Conservation (phyloP, 495 filamentous ascomycete genomes). For the Tuber microsphaerosporum region DNA sequence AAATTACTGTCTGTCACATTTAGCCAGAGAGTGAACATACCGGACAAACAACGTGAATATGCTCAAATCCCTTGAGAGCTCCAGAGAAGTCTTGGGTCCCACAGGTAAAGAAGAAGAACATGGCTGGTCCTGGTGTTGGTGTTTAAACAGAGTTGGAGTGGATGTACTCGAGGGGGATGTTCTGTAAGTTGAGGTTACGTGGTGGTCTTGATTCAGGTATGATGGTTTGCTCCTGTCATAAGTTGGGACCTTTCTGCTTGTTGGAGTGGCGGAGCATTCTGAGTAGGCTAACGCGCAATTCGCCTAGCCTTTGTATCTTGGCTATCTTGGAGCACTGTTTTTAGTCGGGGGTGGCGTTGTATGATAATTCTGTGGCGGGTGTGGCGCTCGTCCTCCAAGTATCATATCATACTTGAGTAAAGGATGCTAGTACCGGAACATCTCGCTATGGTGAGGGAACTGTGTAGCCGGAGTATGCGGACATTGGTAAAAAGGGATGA, state of each 20-base stretch:
- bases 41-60: slow-evolving; percentile 25
- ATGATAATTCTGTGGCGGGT: neutral
- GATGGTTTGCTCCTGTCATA: neutral
- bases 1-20: neutral
- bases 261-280: neutral
- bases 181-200: neutral
- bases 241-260: neutral
- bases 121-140: neutral
- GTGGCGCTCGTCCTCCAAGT: neutral
- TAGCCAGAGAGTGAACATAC: slow-evolving; percentile 8
- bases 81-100: slow-evolving; percentile 30
- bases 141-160: neutral
- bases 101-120: slow-evolving; percentile 34
- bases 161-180: neutral
- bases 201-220: neutral
- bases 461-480: too few species aligned
- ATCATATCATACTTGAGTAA: too few species aligned
- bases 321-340: neutral
- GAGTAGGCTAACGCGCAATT: neutral
- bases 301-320: neutral
- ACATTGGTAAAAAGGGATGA: too few species aligned
- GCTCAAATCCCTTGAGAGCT: slow-evolving; percentile 22
- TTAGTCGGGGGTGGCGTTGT: neutral
- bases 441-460: too few species aligned
- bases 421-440: neutral